Base-by-base conservation (phyloP, 208 protist species). In the Phytomonas sp. region DNA sequence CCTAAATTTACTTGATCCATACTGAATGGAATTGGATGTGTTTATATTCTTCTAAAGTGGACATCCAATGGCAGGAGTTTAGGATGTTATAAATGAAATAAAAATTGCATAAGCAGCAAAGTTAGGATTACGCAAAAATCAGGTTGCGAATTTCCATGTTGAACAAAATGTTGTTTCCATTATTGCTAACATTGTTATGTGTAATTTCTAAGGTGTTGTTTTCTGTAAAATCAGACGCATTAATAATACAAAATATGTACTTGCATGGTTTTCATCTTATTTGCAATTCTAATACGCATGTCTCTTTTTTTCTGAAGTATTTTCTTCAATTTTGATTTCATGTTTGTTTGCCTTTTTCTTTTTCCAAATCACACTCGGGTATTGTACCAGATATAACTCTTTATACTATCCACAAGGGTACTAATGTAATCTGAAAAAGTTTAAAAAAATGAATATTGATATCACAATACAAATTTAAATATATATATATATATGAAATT, bases 231-330 rank as follows among this genome's bases (percentile, higher is more conserved):
- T 56, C 26, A 26, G 23, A 56, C 45, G 45, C 16, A 56, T 26
- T 56, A 56, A 56, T 26, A 26, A 56, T 56, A 5, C 19, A 26
- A 56, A 56, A 56, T 60, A 61, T 80, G 32, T 60, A 19, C 60
- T n/a, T 34, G 0, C 26, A 7, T 69, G 23, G 0, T 61, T 70
- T 60, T 66, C 5, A 29, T 66, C 7, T 12, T 72, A 29, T 14
- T 66, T 69, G 49, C 11, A 23, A 52, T 69, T 70, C 19, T 29
- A 23, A 31, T 56, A 8, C 69, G 56, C 29, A 61, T 36, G 67
- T 3, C 42, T 70, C 60, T 6, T 34, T 75, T 32, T 69, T 29
- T 70, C 34, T 34, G 60, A 6, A 23, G 29, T 66, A 45, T 16
- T 34, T 60, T n/a, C 40, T 69, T 31, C 29, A 10, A 31, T 5